Conservation (phyloP, 2,329 filamentous ascomycete species). For the Colletotrichum sp. region DNA sequence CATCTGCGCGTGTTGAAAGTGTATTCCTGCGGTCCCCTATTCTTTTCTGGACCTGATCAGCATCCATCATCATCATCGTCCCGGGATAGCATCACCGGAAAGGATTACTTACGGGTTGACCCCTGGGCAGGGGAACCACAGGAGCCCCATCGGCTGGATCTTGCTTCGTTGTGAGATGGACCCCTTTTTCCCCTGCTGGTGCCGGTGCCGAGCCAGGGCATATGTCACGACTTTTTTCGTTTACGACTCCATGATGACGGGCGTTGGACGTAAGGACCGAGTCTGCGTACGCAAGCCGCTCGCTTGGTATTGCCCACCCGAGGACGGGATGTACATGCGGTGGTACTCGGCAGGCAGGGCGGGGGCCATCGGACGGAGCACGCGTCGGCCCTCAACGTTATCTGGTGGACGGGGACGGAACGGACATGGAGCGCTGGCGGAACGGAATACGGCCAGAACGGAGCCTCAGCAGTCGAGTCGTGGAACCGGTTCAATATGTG, state of each 20-base stretch:
- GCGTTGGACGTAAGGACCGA: neutral
- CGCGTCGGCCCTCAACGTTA: neutral
- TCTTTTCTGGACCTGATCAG: neutral
- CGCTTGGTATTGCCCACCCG: neutral
- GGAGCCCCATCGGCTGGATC: neutral
- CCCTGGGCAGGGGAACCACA: neutral
- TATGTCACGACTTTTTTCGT: neutral
- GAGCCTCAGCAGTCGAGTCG: neutral
- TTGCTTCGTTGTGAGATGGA: neutral
- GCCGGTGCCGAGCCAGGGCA: neutral
- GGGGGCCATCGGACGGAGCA: neutral
- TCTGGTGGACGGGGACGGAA: neutral
- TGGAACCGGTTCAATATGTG: neutral
- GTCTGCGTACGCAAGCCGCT: neutral
- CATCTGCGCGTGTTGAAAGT: neutral
- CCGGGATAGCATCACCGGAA: neutral
- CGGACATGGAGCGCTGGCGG: neutral
- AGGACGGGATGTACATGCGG: neutral
- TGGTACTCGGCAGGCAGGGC: neutral
- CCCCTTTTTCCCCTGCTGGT: neutral
- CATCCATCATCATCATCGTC: neutral
- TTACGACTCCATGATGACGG: slow-evolving; percentile 9
- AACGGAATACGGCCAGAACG: neutral
- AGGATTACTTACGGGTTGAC: neutral
- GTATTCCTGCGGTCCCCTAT: neutral